phyloP scores from a whole-genome alignment of 2,329 filamentous ascomycete genomes.

The Escovopsis sp. region DNA sequence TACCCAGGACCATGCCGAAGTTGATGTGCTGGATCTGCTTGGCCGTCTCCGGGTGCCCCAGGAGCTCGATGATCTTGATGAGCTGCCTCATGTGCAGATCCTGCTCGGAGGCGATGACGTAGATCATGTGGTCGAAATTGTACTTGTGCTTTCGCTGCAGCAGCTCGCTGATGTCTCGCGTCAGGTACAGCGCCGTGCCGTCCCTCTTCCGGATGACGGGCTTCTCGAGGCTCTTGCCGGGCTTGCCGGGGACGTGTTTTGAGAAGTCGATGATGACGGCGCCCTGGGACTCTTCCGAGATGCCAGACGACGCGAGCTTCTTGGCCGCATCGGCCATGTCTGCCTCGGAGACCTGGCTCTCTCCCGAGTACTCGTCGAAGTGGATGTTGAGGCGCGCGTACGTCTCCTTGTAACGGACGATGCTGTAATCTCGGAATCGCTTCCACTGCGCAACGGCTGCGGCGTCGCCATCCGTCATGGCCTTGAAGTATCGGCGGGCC shows the following conservation, averaged over 20 bases:
- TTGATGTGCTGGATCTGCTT: slow-evolving; percentile 57
- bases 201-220: slow-evolving; percentile 58
- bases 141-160: slow-evolving; percentile 39
- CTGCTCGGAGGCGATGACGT: slow-evolving; percentile 59
- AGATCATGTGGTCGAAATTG: slow-evolving; percentile 66
- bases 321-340: slow-evolving; percentile 50
- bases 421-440: slow-evolving; percentile 51
- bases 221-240: slow-evolving; percentile 53
- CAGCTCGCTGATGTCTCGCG: slow-evolving; percentile 62
- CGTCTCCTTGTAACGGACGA: slow-evolving; percentile 49
- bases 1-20: slow-evolving; percentile 56
- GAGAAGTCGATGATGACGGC: slow-evolving; percentile 59
- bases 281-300: slow-evolving; percentile 56
- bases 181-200: slow-evolving; percentile 63
- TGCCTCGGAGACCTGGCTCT: slow-evolving; percentile 54
- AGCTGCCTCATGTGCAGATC: slow-evolving; percentile 59
- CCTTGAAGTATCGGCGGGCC: slow-evolving; percentile 57
- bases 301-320: slow-evolving; percentile 45
- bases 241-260: slow-evolving; percentile 49
- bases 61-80: slow-evolving; percentile 60
- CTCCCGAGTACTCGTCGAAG: slow-evolving; percentile 60
- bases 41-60: slow-evolving; percentile 52
- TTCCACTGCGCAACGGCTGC: slow-evolving; percentile 46
- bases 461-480: slow-evolving; percentile 52
- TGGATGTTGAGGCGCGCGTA: slow-evolving; percentile 56